These are phyloP conservation scores for Kalmusia sp. DNA, from an alignment of 2,329 filamentous ascomycete species.

Conservation along the genomic window DNA sequence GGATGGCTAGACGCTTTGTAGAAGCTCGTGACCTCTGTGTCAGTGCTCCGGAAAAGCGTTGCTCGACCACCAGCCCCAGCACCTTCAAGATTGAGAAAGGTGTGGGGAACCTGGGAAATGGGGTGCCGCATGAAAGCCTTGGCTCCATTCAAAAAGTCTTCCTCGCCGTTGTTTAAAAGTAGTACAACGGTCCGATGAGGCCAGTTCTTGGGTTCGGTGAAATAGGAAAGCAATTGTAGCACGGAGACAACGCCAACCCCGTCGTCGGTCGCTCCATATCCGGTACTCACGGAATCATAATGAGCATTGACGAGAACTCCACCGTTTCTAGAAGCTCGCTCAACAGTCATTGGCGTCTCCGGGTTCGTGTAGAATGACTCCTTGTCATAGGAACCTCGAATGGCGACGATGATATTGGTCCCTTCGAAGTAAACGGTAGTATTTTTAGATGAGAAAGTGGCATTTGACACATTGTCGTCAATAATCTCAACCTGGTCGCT, in stretches of 20 bases:
- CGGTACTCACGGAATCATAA: constrained; percentile 91
- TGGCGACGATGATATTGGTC: constrained; percentile 90
- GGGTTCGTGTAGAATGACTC: constrained; percentile 74
- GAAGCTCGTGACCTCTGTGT: constrained; percentile 81
- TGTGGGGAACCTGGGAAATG: constrained; percentile 78
- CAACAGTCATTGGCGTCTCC: constrained; percentile 46
- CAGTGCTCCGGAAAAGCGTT: constrained; percentile 85
- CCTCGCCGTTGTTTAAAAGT: constrained; percentile 93
- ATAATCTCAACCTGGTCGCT: constrained; percentile 68
- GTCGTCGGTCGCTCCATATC: constrained; percentile 92
- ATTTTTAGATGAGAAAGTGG: constrained; percentile 68
- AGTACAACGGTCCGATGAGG: constrained; percentile 83
- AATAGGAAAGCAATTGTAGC: constrained; percentile 86
- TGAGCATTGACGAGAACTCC: constrained; percentile 94
- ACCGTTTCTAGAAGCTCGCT: constrained; percentile 61
- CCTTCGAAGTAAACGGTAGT: constrained; percentile 83
- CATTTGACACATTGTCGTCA: constrained; percentile 79
- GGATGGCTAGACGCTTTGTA: constrained; percentile 77
- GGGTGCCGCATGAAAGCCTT: constrained; percentile 84
- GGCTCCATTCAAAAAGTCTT: constrained; percentile 89
- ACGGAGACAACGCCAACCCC: constrained; percentile 88
- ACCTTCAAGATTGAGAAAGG: constrained; percentile 93
- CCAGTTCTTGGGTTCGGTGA: constrained; percentile 71
- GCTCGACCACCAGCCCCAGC: constrained; percentile 91
- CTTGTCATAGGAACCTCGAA: constrained; percentile 77